Conservation (phyloP, 208 protist genomes). For the Wallacemonas sp. region DNA sequence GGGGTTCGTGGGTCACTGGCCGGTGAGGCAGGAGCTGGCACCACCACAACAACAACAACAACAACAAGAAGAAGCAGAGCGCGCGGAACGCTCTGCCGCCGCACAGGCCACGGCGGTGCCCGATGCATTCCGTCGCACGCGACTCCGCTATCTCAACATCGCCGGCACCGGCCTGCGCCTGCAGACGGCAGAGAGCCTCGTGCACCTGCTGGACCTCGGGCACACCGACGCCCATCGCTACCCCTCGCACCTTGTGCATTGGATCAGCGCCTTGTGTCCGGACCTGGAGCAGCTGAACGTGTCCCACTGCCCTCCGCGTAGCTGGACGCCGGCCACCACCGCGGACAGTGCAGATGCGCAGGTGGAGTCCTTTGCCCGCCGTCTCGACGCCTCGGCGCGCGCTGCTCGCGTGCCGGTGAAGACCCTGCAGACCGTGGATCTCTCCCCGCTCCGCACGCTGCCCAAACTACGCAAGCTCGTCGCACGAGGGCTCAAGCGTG, state of each 20-base stretch:
- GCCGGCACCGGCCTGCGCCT: neutral
- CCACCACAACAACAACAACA: too few relatives aligned
- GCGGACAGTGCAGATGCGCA: neutral
- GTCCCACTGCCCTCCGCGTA: neutral
- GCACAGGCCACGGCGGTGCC: neutral
- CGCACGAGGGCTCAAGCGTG: slow-evolving; percentile 1
- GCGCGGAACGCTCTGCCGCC: too few relatives aligned
- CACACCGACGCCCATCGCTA: neutral
- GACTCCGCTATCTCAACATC: slow-evolving; percentile 8
- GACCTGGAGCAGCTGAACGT: neutral
- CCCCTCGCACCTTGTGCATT: neutral
- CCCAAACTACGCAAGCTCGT: neutral
- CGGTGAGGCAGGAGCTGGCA: neutral
- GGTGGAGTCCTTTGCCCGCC: neutral
- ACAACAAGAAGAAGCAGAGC: too few relatives aligned
- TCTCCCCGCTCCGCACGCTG: neutral
- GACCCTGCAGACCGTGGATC: neutral
- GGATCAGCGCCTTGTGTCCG: slow-evolving; percentile 7
- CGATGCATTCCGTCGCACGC: neutral
- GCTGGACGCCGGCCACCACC: neutral
- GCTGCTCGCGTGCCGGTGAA: neutral
- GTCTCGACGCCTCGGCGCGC: neutral
- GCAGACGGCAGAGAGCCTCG: slow-evolving; percentile 5
- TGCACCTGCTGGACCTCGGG: neutral
- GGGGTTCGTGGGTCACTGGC: neutral